These are phyloP conservation scores for Penicillium digitatum DNA, from an alignment of 2,329 filamentous ascomycete genomes.

Conservation along the genomic window DNA sequence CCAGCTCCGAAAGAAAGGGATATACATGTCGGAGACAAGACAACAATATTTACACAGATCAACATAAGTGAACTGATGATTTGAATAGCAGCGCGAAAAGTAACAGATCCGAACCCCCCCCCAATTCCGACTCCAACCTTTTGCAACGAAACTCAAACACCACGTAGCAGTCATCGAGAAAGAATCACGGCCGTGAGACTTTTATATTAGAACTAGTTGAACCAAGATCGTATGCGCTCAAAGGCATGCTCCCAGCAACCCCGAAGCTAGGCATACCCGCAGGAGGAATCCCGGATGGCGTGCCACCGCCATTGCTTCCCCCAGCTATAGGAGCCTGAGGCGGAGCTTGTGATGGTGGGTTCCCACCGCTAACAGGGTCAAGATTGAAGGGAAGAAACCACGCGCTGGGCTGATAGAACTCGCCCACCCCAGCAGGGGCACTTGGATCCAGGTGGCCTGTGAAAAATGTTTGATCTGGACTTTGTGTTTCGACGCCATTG, in stretches of 20 bases:
- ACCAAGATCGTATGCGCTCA: constrained; percentile 29
- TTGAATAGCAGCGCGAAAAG: background rate
- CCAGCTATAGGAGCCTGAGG: constrained; percentile 12
- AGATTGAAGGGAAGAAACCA: constrained; percentile 96
- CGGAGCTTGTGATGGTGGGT: constrained; percentile 8
- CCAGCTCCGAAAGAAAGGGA: background rate
- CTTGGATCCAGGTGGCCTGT: constrained; percentile 35
- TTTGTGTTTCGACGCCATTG: constrained; percentile 23
- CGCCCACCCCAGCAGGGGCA: constrained; percentile 34
- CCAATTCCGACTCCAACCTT: constrained; percentile 2
- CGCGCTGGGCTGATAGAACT: constrained; percentile 53
- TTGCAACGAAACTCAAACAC: constrained; percentile 10
- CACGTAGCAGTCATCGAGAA: constrained; percentile 13
- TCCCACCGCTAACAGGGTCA: constrained; percentile 53
- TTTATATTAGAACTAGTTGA: constrained; percentile 22
- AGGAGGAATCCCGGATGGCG: background rate
- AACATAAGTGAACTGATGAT: background rate
- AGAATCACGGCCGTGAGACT: constrained; percentile 12
- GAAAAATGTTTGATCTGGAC: constrained; percentile 31
- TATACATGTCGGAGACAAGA: background rate
- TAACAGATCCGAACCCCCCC: constrained; percentile 3
- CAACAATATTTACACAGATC: background rate
- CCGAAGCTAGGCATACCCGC: constrained; percentile 24
- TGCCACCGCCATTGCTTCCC: constrained; percentile 2
- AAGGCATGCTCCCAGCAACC: constrained; percentile 18